Percentiles rank a stretch among this genome's conserved stretches.
phyloP scores from a whole-genome alignment of 2,329 filamentous ascomycete genomes.

The Camillea tinctor region DNA sequence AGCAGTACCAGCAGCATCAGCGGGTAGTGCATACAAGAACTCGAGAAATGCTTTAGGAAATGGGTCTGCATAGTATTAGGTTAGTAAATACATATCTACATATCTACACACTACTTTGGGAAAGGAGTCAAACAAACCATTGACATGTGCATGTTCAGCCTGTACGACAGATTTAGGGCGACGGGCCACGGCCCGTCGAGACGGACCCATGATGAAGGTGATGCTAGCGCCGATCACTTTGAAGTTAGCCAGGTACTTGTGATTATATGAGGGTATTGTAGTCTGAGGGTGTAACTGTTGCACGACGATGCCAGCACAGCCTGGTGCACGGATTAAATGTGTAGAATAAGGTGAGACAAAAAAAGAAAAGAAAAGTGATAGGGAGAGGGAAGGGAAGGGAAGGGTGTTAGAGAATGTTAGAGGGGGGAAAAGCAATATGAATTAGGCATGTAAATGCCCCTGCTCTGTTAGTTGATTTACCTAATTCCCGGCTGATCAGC shows the following conservation, averaged over 20 bases:
- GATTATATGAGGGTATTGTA: background rate
- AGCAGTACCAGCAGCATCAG: constrained; percentile 1
- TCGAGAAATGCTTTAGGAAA: constrained; percentile 15
- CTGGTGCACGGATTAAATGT: background rate
- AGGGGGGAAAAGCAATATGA: too few relatives aligned
- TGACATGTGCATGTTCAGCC: background rate
- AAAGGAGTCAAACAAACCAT: background rate
- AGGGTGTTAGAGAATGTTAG: background rate
- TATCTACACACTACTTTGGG: constrained; percentile 1
- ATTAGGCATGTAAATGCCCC: too few relatives aligned
- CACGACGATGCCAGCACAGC: background rate
- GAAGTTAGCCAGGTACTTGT: background rate
- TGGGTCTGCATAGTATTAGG: constrained; percentile 12
- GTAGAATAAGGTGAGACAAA: too few relatives aligned
- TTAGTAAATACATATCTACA: constrained; percentile 2
- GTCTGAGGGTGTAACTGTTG: background rate
- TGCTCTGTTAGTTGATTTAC: too few relatives aligned
- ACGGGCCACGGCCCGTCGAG: background rate
- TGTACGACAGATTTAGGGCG: background rate
- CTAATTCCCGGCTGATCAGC: too few relatives aligned
- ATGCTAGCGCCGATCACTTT: background rate
- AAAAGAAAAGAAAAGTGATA: background rate
- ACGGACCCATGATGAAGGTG: background rate
- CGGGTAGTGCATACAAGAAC: constrained; percentile 12
- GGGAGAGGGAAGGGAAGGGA: background rate